These are phyloP conservation scores for Aspergillus quadrilineatus DNA, from an alignment of 2,329 filamentous ascomycete genomes.

Conservation along the genomic window DNA sequence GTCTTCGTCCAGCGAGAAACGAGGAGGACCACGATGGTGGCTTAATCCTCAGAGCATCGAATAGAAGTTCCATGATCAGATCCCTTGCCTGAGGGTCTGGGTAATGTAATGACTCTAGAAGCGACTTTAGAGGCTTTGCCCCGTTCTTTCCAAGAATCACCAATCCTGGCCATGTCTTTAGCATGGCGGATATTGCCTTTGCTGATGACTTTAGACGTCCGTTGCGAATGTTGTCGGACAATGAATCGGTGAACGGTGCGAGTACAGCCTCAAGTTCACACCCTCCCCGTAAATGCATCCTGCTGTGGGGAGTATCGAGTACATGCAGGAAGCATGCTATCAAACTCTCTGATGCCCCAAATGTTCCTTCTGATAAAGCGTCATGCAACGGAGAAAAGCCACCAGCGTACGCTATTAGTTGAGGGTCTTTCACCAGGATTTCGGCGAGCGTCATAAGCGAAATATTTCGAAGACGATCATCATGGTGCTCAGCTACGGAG, in stretches of 20 bases:
- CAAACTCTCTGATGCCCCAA: constrained; percentile 88
- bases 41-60: constrained; percentile 82
- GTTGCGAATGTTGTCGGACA: constrained; percentile 55
- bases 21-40: constrained; percentile 92
- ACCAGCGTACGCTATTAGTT: constrained; percentile 75
- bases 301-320: constrained; percentile 76
- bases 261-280: constrained; percentile 88
- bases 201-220: constrained; percentile 79
- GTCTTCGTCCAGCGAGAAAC: constrained; percentile 83
- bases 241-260: constrained; percentile 85
- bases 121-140: constrained; percentile 77
- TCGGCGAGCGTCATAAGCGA: constrained; percentile 91
- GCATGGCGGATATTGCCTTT: constrained; percentile 83
- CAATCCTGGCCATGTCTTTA: constrained; percentile 92
- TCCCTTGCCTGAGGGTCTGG: constrained; percentile 61
- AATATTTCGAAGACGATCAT: constrained; percentile 84
- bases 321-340: constrained; percentile 86
- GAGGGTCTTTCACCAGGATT: constrained; percentile 82
- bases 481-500: constrained; percentile 80
- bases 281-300: constrained; percentile 80
- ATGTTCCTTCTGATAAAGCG: constrained; percentile 83
- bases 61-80: constrained; percentile 83
- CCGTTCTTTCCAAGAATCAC: constrained; percentile 86
- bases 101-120: constrained; percentile 66
- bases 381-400: constrained; percentile 88